phyloP scores from a whole-genome alignment of 257 asterid genomes.

The Scutellaria minor region DNA sequence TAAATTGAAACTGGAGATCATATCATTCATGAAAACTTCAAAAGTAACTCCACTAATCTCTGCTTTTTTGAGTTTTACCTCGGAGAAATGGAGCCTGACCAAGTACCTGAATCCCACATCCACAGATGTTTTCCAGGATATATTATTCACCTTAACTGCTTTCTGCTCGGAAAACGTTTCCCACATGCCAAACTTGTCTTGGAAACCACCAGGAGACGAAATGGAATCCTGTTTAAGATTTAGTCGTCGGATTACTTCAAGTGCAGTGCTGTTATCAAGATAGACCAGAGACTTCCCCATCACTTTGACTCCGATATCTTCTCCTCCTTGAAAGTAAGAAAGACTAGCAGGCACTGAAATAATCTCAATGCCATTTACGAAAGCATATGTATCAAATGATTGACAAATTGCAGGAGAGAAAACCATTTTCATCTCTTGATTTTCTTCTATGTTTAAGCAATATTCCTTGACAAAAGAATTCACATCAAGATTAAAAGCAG shows the following conservation, averaged over 20 bases:
- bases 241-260: constrained; percentile 45
- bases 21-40: constrained; percentile 34
- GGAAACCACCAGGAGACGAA: constrained; percentile 36
- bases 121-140: constrained; percentile 46
- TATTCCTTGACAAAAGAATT: constrained; percentile 36
- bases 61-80: constrained; percentile 37
- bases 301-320: constrained; percentile 21
- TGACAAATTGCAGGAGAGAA: constrained; percentile 30
- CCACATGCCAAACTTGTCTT: constrained; percentile 43
- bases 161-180: constrained; percentile 27
- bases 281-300: constrained; percentile 39
- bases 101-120: constrained; percentile 58
- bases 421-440: not conserved
- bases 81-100: constrained; percentile 58
- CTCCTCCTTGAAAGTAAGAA: constrained; percentile 22
- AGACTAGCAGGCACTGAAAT: constrained; percentile 25
- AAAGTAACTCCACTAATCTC: constrained; percentile 36
- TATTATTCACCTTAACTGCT: constrained; percentile 26
- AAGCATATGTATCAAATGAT: constrained; percentile 23
- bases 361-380: constrained; percentile 40
- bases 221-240: constrained; percentile 43
- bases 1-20: constrained; percentile 32
- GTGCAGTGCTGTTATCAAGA: constrained; percentile 49
- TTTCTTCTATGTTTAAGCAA: constrained; percentile 26
- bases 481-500: constrained; percentile 32